A percentile compares a stretch with the other conserved stretches of the same genome.
phyloP scores from a whole-genome alignment of 139 green algal species.

The Raphidocelis subcapitata region DNA sequence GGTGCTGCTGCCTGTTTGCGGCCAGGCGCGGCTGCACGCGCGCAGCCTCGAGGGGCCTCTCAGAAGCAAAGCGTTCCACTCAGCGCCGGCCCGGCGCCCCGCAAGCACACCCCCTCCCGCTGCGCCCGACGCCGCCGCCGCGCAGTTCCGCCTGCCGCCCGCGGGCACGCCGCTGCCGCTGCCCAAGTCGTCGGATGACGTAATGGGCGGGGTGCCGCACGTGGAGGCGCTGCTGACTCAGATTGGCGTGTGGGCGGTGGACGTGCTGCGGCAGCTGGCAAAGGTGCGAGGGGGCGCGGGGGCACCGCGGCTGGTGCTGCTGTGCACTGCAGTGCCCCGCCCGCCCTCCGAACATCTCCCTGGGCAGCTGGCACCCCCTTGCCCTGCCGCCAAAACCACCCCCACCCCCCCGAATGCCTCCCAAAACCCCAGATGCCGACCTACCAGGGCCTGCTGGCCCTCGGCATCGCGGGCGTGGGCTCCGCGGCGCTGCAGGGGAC shows the following conservation, averaged over 20 bases:
- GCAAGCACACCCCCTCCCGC: background rate
- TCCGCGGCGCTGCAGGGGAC: constrained; percentile 31
- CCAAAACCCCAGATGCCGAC: constrained; percentile 19
- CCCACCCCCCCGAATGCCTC: no score
- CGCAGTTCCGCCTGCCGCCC: constrained; percentile 81
- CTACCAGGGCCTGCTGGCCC: constrained; percentile 55
- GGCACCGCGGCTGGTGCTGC: no score
- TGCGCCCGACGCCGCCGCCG: constrained; percentile 66
- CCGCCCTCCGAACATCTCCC: no score
- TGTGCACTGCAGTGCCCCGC: no score
- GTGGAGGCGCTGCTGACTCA: constrained; percentile 71
- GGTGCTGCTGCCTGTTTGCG: background rate
- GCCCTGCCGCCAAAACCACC: no score
- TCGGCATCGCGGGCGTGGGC: constrained; percentile 73
- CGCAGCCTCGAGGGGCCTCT: background rate
- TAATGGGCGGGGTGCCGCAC: constrained; percentile 56
- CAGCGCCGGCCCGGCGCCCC: background rate
- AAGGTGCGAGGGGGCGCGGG: constrained; percentile 57
- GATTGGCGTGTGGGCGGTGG: constrained; percentile 82
- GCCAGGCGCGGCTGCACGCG: no score
- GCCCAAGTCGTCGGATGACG: constrained; percentile 25
- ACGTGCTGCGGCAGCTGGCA: constrained; percentile 67
- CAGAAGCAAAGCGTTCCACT: no score
- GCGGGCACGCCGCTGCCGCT: constrained; percentile 46
- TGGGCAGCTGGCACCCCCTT: no score